Base-by-base conservation (phyloP, 352 stramenopile genomes). In the Pythium dissimile region DNA sequence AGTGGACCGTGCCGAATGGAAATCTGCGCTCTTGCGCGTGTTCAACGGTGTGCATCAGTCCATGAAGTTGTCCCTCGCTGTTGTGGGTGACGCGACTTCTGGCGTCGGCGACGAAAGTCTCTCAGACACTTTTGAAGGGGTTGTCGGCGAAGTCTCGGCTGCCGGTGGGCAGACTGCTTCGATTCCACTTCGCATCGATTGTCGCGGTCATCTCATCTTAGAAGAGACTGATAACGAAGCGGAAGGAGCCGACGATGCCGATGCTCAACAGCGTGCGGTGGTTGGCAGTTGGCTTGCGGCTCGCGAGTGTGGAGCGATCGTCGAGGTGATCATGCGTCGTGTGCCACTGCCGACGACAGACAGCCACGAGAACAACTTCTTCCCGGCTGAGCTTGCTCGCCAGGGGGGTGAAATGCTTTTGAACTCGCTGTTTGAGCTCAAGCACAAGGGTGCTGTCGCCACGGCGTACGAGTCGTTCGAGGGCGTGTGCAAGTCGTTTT, bases 371-470 rank as follows among this genome's bases (percentile, higher is more conserved):
- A 52, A n/a, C 26, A 24, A 69, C 20, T 75, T 76, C n/a, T 80
- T 87, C 35, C 71, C 77, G 2, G 62, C 69, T 18, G 73, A 86
- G 18, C 79, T 80, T 54, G 77, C 83, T 7, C 59, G 77, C n/a
- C 60, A 66, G 16, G 71, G 70, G 30, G 88, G 86, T 13, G 83
- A 93, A 46, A 79, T 73, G 45, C 69, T 96, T 16, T 59, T 96
- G 5, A 81, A 92, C 61, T 81, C 86, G 43, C 62, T 97, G 15
- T 90, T 94, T 54, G 79, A 89, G 34, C 72, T 97, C 16, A 95
- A 95, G 54, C 88, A 97, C 72, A 91, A 92, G 55, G 88, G 88
- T 2, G 87, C 86, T 0, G 82, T 97, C 21, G 80, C 84, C n/a
- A 92, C 66, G 44, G 82, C 83, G 23, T 89, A 91, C 49, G 77